Percentiles rank a stretch among this genome's conserved stretches.
phyloP scores from a whole-genome alignment of 106 monocot genomes.

The Allium fistulosum region DNA sequence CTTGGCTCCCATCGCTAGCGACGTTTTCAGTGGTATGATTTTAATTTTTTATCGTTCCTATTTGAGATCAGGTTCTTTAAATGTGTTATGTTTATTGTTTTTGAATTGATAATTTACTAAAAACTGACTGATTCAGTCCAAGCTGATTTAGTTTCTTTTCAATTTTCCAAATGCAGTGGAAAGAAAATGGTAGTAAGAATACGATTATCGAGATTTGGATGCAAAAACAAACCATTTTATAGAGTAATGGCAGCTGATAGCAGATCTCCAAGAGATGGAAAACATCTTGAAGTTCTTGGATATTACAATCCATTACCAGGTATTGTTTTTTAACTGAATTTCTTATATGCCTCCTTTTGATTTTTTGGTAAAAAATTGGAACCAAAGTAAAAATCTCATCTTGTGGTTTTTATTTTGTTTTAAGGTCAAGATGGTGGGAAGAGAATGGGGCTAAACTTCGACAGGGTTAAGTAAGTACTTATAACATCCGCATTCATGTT shows the following conservation, averaged over 20 bases:
- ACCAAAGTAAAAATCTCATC: neutral
- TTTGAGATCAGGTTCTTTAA: too few relatives aligned
- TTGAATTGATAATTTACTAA: too few relatives aligned
- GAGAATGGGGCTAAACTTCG: conserved; percentile 20
- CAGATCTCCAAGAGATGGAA: conserved; percentile 76
- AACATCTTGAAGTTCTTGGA: conserved; percentile 84
- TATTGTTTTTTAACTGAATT: neutral
- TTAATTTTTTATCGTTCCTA: too few relatives aligned
- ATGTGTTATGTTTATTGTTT: too few relatives aligned
- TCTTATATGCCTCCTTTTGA: neutral
- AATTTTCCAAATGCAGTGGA: neutral
- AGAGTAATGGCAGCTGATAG: conserved; percentile 92
- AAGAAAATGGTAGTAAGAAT: conserved; percentile 69
- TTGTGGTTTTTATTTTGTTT: neutral
- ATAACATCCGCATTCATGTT: neutral
- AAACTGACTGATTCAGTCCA: too few relatives aligned
- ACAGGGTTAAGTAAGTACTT: conserved; percentile 19
- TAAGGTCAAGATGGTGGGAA: conserved; percentile 24
- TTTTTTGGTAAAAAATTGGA: neutral
- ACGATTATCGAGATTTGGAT: conserved; percentile 75
- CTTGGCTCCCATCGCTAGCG: too few relatives aligned
- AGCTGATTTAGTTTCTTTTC: too few relatives aligned
- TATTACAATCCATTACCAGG: conserved; percentile 96
- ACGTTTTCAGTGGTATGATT: too few relatives aligned
- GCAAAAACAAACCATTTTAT: conserved; percentile 85